A percentile compares a stretch with the other conserved stretches of the same genome.
Evolutionary conservation across 1,139 yeast species (phyloP).

Genomic region (Hansenula lynferdii): DNA sequence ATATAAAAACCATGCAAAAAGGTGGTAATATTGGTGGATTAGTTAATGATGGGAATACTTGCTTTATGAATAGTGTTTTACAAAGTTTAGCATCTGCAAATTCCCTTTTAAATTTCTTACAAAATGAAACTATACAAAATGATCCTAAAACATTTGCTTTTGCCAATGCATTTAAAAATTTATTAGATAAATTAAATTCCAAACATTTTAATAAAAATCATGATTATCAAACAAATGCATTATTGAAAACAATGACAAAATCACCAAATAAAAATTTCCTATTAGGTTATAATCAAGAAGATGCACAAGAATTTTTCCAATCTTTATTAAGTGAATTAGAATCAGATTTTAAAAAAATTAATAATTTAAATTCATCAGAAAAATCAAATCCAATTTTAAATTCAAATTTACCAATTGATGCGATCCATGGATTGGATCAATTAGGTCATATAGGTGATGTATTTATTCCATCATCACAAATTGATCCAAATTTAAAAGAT

Average conservation of each 20-base stretch:
- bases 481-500: constrained; percentile 55
- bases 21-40: constrained; percentile 85
- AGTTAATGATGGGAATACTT: constrained; percentile 86
- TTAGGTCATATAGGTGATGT: constrained; percentile 58
- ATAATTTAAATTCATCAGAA: background rate
- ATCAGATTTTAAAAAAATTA: constrained; percentile 39
- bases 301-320: constrained; percentile 92
- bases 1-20: constrained; percentile 33
- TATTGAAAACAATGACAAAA: constrained; percentile 69
- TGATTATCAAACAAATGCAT: constrained; percentile 62
- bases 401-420: constrained; percentile 25
- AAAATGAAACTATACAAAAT: constrained; percentile 25
- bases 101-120: constrained; percentile 53
- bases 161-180: constrained; percentile 44
- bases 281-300: constrained; percentile 85
- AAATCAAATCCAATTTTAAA: constrained; percentile 18
- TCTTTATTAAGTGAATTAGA: constrained; percentile 70
- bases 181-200: constrained; percentile 52
- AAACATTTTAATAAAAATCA: constrained; percentile 43
- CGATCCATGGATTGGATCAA: constrained; percentile 41
- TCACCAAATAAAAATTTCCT: constrained; percentile 76
- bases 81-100: constrained; percentile 79
- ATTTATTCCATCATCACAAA: constrained; percentile 66
- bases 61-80: constrained; percentile 88
- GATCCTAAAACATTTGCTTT: constrained; percentile 46